Evolutionary conservation across 208 protist genomes (phyloP).

Genomic region (Leishmania lainsoni): DNA sequence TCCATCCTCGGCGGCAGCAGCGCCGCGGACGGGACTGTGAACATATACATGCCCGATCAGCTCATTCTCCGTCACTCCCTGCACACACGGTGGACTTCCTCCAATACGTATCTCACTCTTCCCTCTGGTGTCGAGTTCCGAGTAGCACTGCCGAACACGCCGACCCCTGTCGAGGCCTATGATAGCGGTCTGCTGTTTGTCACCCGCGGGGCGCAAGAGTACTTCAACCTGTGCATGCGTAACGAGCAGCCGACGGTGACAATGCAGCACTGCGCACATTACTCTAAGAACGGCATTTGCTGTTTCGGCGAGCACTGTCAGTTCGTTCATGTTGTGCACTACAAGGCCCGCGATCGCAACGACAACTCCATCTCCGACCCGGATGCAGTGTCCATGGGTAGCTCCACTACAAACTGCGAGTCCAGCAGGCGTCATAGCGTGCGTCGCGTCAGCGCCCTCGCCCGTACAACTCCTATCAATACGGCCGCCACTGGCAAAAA

Average conservation of each 20-base stretch:
- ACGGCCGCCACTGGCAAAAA: conserved; percentile 6
- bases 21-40: conserved; percentile 5
- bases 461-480: conserved; percentile 47
- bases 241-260: conserved; percentile 56
- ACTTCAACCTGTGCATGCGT: conserved; percentile 57
- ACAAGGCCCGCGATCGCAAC: conserved; percentile 38
- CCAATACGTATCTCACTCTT: conserved; percentile 51
- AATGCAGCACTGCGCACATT: conserved; percentile 84
- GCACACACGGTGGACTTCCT: conserved; percentile 72
- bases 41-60: conserved; percentile 42
- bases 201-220: conserved; percentile 67
- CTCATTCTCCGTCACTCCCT: conserved; percentile 67
- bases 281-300: conserved; percentile 79
- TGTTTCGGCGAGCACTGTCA: conserved; percentile 80
- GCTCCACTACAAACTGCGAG: conserved; percentile 35
- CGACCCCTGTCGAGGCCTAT: conserved; percentile 65
- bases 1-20: conserved; percentile 18
- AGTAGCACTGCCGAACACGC: conserved; percentile 75
- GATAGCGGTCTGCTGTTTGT: conserved; percentile 62
- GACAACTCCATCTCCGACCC: conserved; percentile 50
- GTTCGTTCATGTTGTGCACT: conserved; percentile 75
- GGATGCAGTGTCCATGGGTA: conserved; percentile 30
- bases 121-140: conserved; percentile 51
- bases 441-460: conserved; percentile 12
- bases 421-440: conserved; percentile 10